A percentile compares a stretch with the other conserved stretches of the same genome.
These are phyloP conservation scores for Phylloporus sp. DNA, from an alignment of 768 basidiomycete genomes.

Conservation along the genomic window DNA sequence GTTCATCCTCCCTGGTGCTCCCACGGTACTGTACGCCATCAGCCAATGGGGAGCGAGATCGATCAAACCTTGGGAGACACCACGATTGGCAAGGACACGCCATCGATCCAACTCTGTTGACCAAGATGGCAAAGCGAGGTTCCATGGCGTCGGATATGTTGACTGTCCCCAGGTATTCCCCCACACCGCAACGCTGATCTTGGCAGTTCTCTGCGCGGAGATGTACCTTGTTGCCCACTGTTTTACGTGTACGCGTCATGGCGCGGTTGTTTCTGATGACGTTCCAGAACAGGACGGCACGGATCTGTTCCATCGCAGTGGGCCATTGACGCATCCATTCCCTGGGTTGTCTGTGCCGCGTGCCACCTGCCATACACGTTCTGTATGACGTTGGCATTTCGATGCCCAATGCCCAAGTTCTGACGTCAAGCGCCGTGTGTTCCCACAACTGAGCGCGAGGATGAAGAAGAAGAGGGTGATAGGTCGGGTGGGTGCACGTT, in stretches of 20 bases:
- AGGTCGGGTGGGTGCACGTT: no score
- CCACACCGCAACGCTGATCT: not conserved
- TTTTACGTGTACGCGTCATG: constrained; percentile 2
- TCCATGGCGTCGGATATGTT: not conserved
- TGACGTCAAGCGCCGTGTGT: no score
- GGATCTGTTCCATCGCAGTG: constrained; percentile 2
- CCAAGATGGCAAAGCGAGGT: constrained; percentile 4
- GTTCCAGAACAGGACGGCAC: not conserved
- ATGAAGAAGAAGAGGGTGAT: no score
- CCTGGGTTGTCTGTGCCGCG: not conserved
- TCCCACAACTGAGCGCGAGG: no score
- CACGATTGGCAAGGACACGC: not conserved
- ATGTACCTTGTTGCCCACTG: not conserved
- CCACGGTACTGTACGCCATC: constrained; percentile 7
- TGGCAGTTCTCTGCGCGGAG: not conserved
- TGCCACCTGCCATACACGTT: not conserved
- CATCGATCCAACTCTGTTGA: constrained; percentile 7
- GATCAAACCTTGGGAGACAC: constrained; percentile 18
- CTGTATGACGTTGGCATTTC: not conserved
- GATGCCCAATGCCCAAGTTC: not conserved
- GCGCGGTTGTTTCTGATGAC: not conserved
- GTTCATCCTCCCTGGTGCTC: constrained; percentile 6
- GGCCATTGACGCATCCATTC: not conserved
- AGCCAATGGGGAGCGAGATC: constrained; percentile 11
- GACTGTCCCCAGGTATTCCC: no score